Evolutionary conservation across 2,329 filamentous ascomycete genomes (phyloP), one percentile per base, ranked within the genome.

Genomic region (Clonostachys chloroleuca): DNA sequence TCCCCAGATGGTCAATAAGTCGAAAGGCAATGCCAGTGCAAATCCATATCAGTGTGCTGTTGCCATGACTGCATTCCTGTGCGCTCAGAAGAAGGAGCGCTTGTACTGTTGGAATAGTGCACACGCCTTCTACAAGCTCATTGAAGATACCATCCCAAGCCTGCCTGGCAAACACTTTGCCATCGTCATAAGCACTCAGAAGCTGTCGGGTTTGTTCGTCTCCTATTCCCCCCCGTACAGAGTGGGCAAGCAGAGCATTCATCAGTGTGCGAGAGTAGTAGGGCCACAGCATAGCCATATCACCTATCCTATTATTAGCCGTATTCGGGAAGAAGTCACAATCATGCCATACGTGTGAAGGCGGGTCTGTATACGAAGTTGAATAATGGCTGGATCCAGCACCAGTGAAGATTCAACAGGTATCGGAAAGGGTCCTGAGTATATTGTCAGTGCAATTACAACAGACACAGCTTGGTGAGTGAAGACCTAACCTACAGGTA

Each of bases 21-120:
- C 59, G 49, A 48, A 61, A 62, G 24, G 59, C 59, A 48, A 62
- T 62, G 33, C 58, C 59, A 45, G 57, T 61, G 48, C 60, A 62
- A 43, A 62, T 49, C 59, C 59, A 62, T 4, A 56, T 57, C 46
- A 60, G 59, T 10, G 58, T 60, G 20, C 57, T 59, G 30, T 54
- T 54, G 6, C 59, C 59, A 16, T 55, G 51, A 13, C 55, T 57
- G 10, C 59, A 49, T 16, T 60, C 58, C 17, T 56, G 54, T 8
- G 57, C 59, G 47, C 58, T 61, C 16, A 60, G 49, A 47, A 59
- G 57, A 12, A 62, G 52, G 12, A 62, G 52, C 2, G 57, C 59
- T 46, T 62, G 59, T 6, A 58, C 55, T 4, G 57, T 59, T 16
- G 59, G 56, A 16, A 61, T 58, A 40, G 58, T 52, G 48, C 57